These are phyloP conservation scores for Dillenia suffruticosa DNA, from an alignment of 164 flowering plant genomes.

Conservation along the genomic window DNA sequence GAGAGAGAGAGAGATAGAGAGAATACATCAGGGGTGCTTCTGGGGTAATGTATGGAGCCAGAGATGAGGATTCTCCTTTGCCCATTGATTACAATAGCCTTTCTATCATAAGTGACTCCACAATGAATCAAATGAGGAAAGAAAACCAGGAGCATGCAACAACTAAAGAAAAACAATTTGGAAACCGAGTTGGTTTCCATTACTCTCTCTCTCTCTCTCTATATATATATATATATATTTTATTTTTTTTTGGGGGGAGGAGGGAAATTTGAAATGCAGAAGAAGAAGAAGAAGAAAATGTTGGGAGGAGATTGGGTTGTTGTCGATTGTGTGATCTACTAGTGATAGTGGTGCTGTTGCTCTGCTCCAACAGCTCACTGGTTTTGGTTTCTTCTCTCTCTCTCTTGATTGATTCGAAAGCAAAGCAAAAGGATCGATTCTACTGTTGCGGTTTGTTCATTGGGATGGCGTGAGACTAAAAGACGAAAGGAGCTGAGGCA, in stretches of 20 bases:
- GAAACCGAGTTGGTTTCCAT: slow-evolving; percentile 58
- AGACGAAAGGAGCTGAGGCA: no score
- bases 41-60: slow-evolving; percentile 87
- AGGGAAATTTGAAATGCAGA: slow-evolving; percentile 3
- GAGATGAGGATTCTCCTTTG: slow-evolving; percentile 75
- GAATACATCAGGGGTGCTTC: slow-evolving; percentile 87
- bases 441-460: no score
- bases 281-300: neutral
- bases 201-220: neutral
- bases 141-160: slow-evolving; percentile 23
- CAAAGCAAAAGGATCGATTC: no score
- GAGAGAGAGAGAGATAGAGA: neutral
- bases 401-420: no score
- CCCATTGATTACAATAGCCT: slow-evolving; percentile 70
- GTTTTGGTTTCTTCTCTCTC: no score
- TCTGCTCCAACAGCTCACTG: no score
- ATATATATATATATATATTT: neutral
- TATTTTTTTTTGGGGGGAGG: neutral
- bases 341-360: no score
- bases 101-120: slow-evolving; percentile 63
- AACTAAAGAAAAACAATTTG: slow-evolving; percentile 24
- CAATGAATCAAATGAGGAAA: slow-evolving; percentile 33
- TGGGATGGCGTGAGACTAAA: no score
- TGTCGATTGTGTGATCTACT: no score
- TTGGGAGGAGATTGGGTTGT: no score